Percentiles rank a stretch among this genome's conserved stretches.
Conservation (phyloP, 2,329 filamentous ascomycete genomes). For the Microdochium paspali region DNA sequence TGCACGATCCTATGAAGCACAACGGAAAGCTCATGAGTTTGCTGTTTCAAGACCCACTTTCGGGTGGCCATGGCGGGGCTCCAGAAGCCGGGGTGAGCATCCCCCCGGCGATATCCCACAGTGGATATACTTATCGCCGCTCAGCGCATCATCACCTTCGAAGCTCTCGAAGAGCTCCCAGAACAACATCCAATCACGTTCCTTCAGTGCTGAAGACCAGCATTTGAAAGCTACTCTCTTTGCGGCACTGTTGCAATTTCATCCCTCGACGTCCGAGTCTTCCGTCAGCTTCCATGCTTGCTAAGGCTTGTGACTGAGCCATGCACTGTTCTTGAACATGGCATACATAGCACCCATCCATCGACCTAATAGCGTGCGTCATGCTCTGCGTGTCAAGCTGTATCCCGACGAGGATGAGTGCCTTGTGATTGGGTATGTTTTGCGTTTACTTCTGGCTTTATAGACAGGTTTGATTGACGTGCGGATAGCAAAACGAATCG, state of each 20-base stretch:
- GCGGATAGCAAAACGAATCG: constrained; percentile 66
- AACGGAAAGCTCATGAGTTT: too few species aligned
- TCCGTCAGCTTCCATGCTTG: not conserved
- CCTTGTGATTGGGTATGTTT: constrained; percentile 74
- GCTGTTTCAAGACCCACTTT: too few species aligned
- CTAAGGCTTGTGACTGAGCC: not conserved
- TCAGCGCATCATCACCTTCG: not conserved
- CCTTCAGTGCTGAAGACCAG: not conserved
- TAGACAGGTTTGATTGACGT: constrained; percentile 17
- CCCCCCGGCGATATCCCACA: not conserved
- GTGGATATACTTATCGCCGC: not conserved
- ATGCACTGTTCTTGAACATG: constrained; percentile 43
- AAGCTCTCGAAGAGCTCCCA: not conserved
- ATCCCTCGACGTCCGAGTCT: not conserved
- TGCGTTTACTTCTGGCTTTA: constrained; percentile 1
- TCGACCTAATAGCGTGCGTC: constrained; percentile 79
- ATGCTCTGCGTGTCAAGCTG: constrained; percentile 76
- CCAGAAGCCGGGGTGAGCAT: not conserved
- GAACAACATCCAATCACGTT: not conserved
- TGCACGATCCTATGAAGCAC: constrained; percentile 39
- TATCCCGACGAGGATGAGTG: constrained; percentile 67
- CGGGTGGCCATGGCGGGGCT: too few species aligned
- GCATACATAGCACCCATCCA: constrained; percentile 93
- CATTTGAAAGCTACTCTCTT: not conserved
- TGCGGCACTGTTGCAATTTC: not conserved